A percentile compares a stretch with the other conserved stretches of the same genome.
Evolutionary conservation across 371 early-diverging fungal species (phyloP).

Genomic region (Apophysomyces sp.): DNA sequence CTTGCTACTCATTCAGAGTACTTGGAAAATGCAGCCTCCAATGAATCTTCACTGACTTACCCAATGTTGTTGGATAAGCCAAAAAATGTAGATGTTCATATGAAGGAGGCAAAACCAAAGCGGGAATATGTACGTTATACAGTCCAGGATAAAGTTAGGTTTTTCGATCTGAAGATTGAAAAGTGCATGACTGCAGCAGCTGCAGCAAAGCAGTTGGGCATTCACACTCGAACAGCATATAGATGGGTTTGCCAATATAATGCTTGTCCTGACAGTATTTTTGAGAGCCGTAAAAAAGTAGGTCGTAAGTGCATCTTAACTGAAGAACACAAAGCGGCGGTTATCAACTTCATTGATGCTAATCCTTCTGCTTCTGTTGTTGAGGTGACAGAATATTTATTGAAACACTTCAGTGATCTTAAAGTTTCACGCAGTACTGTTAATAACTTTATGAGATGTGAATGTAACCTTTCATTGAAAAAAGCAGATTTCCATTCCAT

Average conservation of each 20-base stretch:
- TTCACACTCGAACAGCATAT: slow-evolving; percentile 6
- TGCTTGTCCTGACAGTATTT: slow-evolving; percentile 8
- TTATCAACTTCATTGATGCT: too few relatives aligned
- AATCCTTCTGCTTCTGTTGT: slow-evolving; percentile 14
- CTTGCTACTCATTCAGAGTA: slow-evolving; percentile 4
- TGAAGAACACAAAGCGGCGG: too few relatives aligned
- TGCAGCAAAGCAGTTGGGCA: slow-evolving; percentile 26
- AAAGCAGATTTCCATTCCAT: too few relatives aligned
- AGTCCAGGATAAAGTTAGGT: too few relatives aligned
- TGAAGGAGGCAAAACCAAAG: slow-evolving; percentile 1
- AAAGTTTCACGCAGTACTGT: slow-evolving; percentile 9
- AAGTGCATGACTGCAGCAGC: slow-evolving; percentile 7
- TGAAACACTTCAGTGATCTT: slow-evolving; percentile 10
- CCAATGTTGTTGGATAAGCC: slow-evolving; percentile 5
- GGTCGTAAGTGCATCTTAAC: too few relatives aligned
- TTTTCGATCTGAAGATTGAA: slow-evolving; percentile 9
- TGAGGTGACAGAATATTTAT: slow-evolving; percentile 8
- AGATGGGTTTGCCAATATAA: slow-evolving; percentile 13
- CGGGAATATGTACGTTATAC: too few relatives aligned
- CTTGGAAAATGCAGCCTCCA: not conserved
- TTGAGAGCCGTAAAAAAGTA: slow-evolving; percentile 13
- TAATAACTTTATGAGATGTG: too few relatives aligned
- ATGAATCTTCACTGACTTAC: slow-evolving; percentile 1
- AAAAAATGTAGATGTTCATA: slow-evolving; percentile 1
- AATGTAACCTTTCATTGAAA: too few relatives aligned